A percentile compares a stretch with the other conserved stretches of the same genome.
These are phyloP conservation scores for Gnaphalium uliginosum DNA, from an alignment of 129 eudicot species.

Conservation along the genomic window DNA sequence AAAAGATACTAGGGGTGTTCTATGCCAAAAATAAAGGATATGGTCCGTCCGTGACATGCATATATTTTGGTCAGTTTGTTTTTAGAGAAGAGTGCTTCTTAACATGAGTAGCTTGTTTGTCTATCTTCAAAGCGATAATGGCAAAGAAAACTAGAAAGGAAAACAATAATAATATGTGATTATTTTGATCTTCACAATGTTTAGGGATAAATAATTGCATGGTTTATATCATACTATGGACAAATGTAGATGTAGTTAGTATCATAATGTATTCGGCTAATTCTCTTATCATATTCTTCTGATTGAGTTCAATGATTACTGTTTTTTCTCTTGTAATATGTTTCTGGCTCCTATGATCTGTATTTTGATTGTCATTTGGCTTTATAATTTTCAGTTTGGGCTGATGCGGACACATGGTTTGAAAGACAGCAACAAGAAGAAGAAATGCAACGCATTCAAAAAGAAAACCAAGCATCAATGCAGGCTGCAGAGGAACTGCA, in stretches of 20 bases:
- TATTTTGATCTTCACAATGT: constrained; percentile 7
- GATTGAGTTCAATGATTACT: background rate
- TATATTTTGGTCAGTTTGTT: background rate
- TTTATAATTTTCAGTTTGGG: constrained; percentile 66
- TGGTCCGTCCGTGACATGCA: background rate
- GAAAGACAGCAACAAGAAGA: constrained; percentile 84
- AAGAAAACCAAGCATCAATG: constrained; percentile 69
- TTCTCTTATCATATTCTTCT: background rate
- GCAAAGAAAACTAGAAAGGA: too few species aligned
- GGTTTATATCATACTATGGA: background rate
- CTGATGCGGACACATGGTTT: constrained; percentile 96
- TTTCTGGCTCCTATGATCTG: background rate
- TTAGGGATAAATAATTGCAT: constrained; percentile 11
- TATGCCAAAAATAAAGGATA: background rate
- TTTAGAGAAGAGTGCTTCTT: background rate
- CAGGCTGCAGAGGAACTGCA: constrained; percentile 77
- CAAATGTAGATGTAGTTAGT: background rate
- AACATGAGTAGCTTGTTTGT: background rate
- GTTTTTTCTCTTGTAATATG: background rate
- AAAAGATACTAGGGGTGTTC: too few species aligned
- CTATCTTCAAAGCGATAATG: background rate
- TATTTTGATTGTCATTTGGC: background rate
- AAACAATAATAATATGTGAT: background rate
- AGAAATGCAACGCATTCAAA: constrained; percentile 76
- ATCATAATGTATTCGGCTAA: background rate